These are phyloP conservation scores for Schoenoplectus triqueter DNA, from an alignment of 202 grass and related monocot genomes.

Conservation along the genomic window DNA sequence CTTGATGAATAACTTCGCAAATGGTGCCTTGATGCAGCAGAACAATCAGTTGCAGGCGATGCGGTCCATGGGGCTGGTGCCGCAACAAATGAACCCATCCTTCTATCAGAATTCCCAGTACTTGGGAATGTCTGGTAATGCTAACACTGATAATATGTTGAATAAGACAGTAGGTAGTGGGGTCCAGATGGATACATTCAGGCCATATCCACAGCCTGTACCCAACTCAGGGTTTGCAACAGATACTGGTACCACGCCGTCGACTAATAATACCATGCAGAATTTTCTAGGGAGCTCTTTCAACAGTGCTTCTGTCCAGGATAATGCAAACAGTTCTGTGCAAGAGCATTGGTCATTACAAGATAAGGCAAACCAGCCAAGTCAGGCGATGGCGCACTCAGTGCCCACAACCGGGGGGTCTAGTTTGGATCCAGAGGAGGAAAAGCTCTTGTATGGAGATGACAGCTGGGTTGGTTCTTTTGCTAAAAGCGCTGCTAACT, in stretches of 20 bases:
- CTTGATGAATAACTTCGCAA: slow-evolving; percentile 57
- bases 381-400: slow-evolving; percentile 56
- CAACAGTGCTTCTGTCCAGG: slow-evolving; percentile 48
- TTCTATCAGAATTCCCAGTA: slow-evolving; percentile 84
- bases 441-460: slow-evolving; percentile 92
- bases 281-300: slow-evolving; percentile 72
- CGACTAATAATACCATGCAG: slow-evolving; percentile 52
- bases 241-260: slow-evolving; percentile 19
- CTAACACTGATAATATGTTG: slow-evolving; percentile 50
- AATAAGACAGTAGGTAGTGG: slow-evolving; percentile 48
- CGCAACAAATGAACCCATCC: slow-evolving; percentile 65
- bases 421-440: slow-evolving; percentile 92
- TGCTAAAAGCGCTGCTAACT: slow-evolving; percentile 24
- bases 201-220: slow-evolving; percentile 52
- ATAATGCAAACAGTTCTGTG: slow-evolving; percentile 56
- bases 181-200: slow-evolving; percentile 53
- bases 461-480: slow-evolving; percentile 79
- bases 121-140: slow-evolving; percentile 67
- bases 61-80: slow-evolving; percentile 58
- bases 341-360: slow-evolving; percentile 60
- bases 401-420: slow-evolving; percentile 60
- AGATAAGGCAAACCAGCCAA: slow-evolving; percentile 57
- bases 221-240: slow-evolving; percentile 51
- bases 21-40: slow-evolving; percentile 58
- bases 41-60: slow-evolving; percentile 66